Evolutionary conservation across 1,284 basidiomycete species (phyloP).

Genomic region (Cutaneotrichosporon cutaneum): DNA sequence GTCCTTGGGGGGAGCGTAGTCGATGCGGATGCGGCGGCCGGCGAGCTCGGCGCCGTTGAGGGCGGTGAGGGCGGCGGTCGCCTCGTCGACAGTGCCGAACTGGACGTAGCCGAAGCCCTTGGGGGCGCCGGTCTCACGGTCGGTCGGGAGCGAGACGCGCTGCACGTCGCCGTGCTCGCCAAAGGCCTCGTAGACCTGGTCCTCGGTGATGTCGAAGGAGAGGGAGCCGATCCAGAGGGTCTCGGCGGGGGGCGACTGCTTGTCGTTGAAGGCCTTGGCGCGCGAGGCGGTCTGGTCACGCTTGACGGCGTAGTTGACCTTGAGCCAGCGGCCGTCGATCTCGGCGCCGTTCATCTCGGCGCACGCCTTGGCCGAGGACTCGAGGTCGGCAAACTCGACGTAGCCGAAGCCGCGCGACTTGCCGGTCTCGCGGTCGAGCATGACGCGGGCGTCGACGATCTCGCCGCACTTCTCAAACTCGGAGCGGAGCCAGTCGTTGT

Average conservation of each 20-base stretch:
- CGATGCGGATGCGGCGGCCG: constrained; percentile 77
- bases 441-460: constrained; percentile 81
- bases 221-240: constrained; percentile 91
- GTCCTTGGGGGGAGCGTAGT: constrained; percentile 85
- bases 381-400: constrained; percentile 73
- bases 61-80: constrained; percentile 74
- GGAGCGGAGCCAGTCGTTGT: constrained; percentile 90
- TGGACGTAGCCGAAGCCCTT: constrained; percentile 99
- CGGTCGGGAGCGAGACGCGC: constrained; percentile 87
- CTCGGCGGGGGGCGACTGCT: constrained; percentile 66
- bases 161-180: constrained; percentile 85
- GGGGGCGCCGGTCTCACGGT: constrained; percentile 82
- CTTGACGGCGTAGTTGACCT: constrained; percentile 72
- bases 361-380: constrained; percentile 69
- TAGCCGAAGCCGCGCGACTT: constrained; percentile 91
- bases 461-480: constrained; percentile 90
- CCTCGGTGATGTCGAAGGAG: constrained; percentile 76
- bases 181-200: constrained; percentile 87
- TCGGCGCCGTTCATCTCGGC: constrained; percentile 72
- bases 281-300: constrained; percentile 67
- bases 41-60: constrained; percentile 75
- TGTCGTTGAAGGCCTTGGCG: constrained; percentile 74
- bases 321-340: constrained; percentile 86
- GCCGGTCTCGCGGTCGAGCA: constrained; percentile 84
- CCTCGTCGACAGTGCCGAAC: constrained; percentile 75